Conservation (phyloP, 2,329 filamentous ascomycete genomes). For the Monilinia aucupariae region DNA sequence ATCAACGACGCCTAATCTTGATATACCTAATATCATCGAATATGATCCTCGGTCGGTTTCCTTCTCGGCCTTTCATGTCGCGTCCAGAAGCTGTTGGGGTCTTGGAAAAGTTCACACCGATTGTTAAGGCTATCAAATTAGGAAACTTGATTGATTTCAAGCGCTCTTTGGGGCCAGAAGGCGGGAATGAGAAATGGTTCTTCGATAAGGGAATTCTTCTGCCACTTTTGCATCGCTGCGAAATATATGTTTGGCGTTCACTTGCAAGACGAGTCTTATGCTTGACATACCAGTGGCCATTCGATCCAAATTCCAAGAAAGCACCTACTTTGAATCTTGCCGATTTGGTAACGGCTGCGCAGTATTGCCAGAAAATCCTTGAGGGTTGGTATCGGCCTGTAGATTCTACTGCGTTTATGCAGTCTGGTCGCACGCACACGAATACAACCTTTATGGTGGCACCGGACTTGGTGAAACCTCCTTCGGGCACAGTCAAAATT, state of each 20-base stretch:
- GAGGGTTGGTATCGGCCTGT: slow-evolving; percentile 47
- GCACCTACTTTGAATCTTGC: slow-evolving; percentile 71
- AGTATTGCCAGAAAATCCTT: slow-evolving; percentile 58
- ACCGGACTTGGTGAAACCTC: slow-evolving; percentile 38
- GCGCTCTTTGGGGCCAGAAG: slow-evolving; percentile 52
- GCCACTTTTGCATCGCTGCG: slow-evolving; percentile 68
- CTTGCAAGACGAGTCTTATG: slow-evolving; percentile 74
- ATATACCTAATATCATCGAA: slow-evolving; percentile 80
- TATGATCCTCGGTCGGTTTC: slow-evolving; percentile 78
- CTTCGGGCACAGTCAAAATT: slow-evolving; percentile 44
- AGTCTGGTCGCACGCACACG: slow-evolving; percentile 37
- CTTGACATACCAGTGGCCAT: slow-evolving; percentile 67
- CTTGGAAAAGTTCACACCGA: slow-evolving; percentile 60
- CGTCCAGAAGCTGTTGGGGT: slow-evolving; percentile 65
- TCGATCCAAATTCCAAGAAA: slow-evolving; percentile 49
- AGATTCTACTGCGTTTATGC: slow-evolving; percentile 30
- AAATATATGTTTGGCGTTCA: slow-evolving; percentile 78
- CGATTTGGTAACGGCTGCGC: slow-evolving; percentile 59
- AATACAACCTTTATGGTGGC: slow-evolving; percentile 48
- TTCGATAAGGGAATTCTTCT: slow-evolving; percentile 70
- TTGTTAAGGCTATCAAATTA: slow-evolving; percentile 65
- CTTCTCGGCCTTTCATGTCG: slow-evolving; percentile 58
- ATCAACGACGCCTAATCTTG: slow-evolving; percentile 73
- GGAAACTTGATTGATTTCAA: slow-evolving; percentile 75
- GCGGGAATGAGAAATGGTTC: slow-evolving; percentile 63